These are phyloP conservation scores for Kwoniella heveanensis DNA, from an alignment of 768 basidiomycete species.

Conservation along the genomic window DNA sequence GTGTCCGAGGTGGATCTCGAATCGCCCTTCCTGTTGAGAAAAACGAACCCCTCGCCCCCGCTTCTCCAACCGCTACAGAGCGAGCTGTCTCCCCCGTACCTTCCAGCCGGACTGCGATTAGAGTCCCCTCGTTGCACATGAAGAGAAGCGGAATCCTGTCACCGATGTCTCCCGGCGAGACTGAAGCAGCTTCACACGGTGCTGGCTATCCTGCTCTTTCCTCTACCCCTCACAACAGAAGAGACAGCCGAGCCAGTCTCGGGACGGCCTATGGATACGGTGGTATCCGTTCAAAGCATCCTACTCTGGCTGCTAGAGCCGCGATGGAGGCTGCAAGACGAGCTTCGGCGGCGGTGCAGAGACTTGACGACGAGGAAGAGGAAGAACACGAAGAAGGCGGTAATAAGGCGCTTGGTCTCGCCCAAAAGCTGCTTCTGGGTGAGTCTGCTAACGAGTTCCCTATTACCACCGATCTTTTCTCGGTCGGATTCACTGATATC, in stretches of 20 bases:
- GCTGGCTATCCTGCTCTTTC: constrained; percentile 37
- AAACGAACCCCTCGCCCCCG: constrained; percentile 40
- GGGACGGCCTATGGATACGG: constrained; percentile 56
- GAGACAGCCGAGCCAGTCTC: constrained; percentile 52
- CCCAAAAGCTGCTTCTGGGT: constrained; percentile 76
- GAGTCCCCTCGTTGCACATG: constrained; percentile 26
- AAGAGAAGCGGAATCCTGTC: constrained; percentile 31
- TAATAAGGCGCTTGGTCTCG: constrained; percentile 67
- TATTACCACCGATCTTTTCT: too few relatives aligned
- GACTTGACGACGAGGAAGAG: constrained; percentile 29
- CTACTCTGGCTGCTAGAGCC: constrained; percentile 52
- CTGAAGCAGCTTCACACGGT: constrained; percentile 26
- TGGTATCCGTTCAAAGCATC: constrained; percentile 54
- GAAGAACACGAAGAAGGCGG: constrained; percentile 54
- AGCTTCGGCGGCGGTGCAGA: constrained; percentile 35
- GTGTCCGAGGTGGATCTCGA: constrained; percentile 75
- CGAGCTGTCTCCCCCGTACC: constrained; percentile 29
- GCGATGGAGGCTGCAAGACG: constrained; percentile 49
- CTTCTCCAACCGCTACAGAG: constrained; percentile 15
- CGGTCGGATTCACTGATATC: too few relatives aligned
- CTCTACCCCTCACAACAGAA: constrained; percentile 26
- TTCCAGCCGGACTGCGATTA: constrained; percentile 26
- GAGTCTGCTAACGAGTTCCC: too few relatives aligned
- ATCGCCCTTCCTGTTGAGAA: constrained; percentile 86
- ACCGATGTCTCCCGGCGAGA: constrained; percentile 34